Conservation (phyloP, 805 yeast species). For the Sungouiozyma ichnusensis region DNA sequence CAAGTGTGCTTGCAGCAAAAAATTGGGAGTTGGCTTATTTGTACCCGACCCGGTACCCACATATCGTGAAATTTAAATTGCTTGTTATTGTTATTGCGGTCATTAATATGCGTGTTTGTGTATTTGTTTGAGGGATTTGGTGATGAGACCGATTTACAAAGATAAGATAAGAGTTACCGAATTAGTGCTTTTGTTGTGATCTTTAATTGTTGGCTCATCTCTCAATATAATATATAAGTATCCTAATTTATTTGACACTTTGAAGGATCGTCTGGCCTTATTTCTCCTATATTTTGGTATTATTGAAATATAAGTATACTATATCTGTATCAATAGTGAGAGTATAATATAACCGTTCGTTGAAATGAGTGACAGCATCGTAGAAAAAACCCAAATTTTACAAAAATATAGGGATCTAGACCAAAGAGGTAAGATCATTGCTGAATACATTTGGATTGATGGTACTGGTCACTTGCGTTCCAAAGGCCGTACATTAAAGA, state of each 20-base stretch:
- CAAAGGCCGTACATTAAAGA: slow-evolving; percentile 78
- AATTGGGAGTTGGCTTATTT: too few relatives aligned
- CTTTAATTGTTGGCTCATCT: background rate
- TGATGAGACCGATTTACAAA: background rate
- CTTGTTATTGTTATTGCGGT: too few relatives aligned
- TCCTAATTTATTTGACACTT: too few relatives aligned
- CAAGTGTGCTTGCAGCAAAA: too few relatives aligned
- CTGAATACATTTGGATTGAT: slow-evolving; percentile 98
- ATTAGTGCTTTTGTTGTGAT: background rate
- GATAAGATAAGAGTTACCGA: background rate
- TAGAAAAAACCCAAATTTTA: slow-evolving; percentile 64
- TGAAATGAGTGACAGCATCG: slow-evolving; percentile 16
- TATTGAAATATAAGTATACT: too few relatives aligned
- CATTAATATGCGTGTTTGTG: background rate
- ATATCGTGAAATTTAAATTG: too few relatives aligned
- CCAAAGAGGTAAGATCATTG: slow-evolving; percentile 79
- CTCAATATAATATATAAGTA: too few relatives aligned
- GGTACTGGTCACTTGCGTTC: slow-evolving; percentile 86
- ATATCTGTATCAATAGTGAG: too few relatives aligned
- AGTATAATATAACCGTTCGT: too few relatives aligned
- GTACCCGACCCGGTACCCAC: too few relatives aligned
- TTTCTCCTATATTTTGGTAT: too few relatives aligned
- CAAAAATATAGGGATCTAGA: slow-evolving; percentile 74
- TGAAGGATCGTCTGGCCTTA: too few relatives aligned
- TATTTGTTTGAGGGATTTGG: background rate